A percentile compares a stretch with the other conserved stretches of the same genome.
Conservation (phyloP, 768 basidiomycete genomes). For the Sistotremastrum niveocremeum region DNA sequence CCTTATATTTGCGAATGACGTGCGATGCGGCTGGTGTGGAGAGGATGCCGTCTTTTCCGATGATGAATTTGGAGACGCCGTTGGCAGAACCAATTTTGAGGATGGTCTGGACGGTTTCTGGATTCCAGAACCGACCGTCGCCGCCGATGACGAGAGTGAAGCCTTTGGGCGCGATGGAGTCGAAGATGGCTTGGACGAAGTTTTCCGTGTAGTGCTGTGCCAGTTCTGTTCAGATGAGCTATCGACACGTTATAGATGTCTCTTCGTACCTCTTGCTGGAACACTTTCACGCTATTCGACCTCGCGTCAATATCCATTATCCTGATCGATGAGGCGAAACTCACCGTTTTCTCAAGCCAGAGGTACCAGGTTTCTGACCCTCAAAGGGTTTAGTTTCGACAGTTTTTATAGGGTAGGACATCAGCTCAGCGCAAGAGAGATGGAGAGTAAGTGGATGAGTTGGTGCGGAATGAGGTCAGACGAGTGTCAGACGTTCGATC, state of each 20-base stretch:
- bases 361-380: conserved; percentile 95
- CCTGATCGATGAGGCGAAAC: conserved; percentile 7
- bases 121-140: conserved; percentile 88
- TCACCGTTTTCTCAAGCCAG: conserved; percentile 91
- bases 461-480: no score
- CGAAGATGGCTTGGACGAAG: conserved; percentile 89
- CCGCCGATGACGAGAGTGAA: conserved; percentile 90
- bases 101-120: conserved; percentile 81
- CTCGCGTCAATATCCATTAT: conserved; percentile 7
- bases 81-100: conserved; percentile 91
- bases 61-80: conserved; percentile 80
- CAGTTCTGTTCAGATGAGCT: not conserved
- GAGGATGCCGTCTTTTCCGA: conserved; percentile 83
- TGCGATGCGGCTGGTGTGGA: conserved; percentile 97
- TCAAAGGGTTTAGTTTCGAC: conserved; percentile 78
- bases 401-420: conserved; percentile 42
- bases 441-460: no score
- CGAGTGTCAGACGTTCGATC: no score
- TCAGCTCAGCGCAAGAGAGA: conserved; percentile 7
- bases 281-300: conserved; percentile 75
- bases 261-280: conserved; percentile 76
- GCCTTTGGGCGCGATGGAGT: conserved; percentile 71
- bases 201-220: conserved; percentile 95
- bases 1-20: conserved; percentile 91
- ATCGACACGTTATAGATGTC: not conserved